phyloP scores from a whole-genome alignment of 2,329 filamentous ascomycete species.

The Alternaria triticina region DNA sequence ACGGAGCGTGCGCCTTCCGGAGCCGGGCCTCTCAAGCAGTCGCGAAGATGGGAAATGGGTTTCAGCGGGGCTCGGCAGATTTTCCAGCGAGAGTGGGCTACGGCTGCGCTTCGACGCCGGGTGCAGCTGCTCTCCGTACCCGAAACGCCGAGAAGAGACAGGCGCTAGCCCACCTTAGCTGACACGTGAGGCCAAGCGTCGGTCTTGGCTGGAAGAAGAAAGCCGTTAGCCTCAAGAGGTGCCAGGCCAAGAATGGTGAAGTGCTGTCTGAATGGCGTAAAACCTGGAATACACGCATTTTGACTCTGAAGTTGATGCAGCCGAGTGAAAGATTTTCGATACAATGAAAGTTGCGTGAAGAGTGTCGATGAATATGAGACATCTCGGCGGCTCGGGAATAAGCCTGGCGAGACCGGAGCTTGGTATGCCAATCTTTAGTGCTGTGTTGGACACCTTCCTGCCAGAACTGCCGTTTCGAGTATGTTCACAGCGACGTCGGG shows the following conservation, averaged over 20 bases:
- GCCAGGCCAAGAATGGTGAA: conserved; percentile 26
- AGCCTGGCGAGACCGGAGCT: conserved; percentile 34
- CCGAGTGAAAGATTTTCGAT: background rate
- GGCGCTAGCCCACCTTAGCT: conserved; percentile 2
- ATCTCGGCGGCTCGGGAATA: conserved; percentile 11
- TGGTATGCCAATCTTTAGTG: conserved; percentile 48
- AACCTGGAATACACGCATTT: background rate
- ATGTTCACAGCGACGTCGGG: conserved; percentile 22
- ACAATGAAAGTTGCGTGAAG: background rate
- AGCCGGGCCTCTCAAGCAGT: background rate
- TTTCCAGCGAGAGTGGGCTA: background rate
- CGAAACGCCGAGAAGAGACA: background rate
- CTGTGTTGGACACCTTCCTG: conserved; percentile 32
- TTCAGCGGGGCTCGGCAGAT: background rate
- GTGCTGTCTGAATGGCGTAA: conserved; percentile 5
- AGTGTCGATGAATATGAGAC: background rate
- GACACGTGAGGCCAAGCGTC: conserved; percentile 23
- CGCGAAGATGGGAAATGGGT: background rate
- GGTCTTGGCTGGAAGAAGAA: conserved; percentile 21
- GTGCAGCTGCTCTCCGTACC: background rate
- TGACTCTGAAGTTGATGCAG: background rate
- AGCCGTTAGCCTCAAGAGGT: conserved; percentile 26
- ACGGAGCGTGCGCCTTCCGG: background rate
- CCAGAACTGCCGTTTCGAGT: conserved; percentile 34
- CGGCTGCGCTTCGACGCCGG: background rate